phyloP scores from a whole-genome alignment of 805 yeast species.

The Candida coleopterorum region DNA sequence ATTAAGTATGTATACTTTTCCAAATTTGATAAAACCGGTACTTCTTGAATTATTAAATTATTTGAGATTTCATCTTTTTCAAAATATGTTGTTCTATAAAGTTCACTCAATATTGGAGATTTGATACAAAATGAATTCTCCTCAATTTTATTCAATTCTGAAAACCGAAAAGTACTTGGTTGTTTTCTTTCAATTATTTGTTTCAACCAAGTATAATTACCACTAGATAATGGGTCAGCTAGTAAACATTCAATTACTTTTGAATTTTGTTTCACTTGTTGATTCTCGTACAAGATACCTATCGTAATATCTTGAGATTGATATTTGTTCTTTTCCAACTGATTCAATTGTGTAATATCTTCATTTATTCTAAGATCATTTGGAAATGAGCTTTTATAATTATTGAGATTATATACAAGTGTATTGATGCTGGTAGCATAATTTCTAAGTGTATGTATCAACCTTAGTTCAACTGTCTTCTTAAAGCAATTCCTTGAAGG shows the following conservation, averaged over 20 bases:
- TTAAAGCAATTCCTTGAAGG: too few species aligned
- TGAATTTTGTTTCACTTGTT: constrained; percentile 15
- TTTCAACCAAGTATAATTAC: constrained; percentile 29
- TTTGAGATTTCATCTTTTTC: constrained; percentile 8
- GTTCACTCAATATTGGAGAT: constrained; percentile 9
- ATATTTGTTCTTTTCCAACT: constrained; percentile 1
- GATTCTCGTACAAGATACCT: constrained; percentile 31
- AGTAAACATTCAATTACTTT: constrained; percentile 31
- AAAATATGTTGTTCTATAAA: constrained; percentile 4
- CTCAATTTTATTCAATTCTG: not conserved
- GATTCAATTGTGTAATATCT: constrained; percentile 6
- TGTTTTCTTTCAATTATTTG: constrained; percentile 17
- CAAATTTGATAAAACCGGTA: constrained; percentile 9
- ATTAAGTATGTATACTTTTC: constrained; percentile 8
- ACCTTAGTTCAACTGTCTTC: too few species aligned
- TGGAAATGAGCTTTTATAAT: constrained; percentile 9
- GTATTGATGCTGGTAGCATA: not conserved
- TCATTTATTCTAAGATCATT: constrained; percentile 6
- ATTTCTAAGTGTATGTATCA: too few species aligned
- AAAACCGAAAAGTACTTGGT: constrained; percentile 19
- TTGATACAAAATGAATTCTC: constrained; percentile 3
- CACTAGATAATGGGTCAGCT: constrained; percentile 37
- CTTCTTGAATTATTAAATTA: constrained; percentile 14
- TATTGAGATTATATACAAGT: constrained; percentile 5
- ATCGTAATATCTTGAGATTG: constrained; percentile 17